Evolutionary conservation across 176 grass and related monocot species (phyloP).

Genomic region (barley (Hordeum vulgare)): MorexV3_pseudomolecules_assembly NC_058523.1:405244995-405245494

Average conservation of each 20-base stretch:
- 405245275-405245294: conserved; percentile 53
- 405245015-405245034: background rate
- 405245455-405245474: background rate
- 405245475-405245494: background rate
- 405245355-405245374: conserved; percentile 50
- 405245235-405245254: background rate
- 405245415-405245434: conserved; percentile 83
- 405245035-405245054: background rate
- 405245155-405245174: conserved; percentile 74
- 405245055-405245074: conserved; percentile 12
- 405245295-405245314: conserved; percentile 36
- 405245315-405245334: conserved; percentile 41
- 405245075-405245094: background rate
- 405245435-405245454: background rate
- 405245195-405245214: conserved; percentile 17
- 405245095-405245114: background rate
- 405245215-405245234: background rate
- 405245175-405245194: conserved; percentile 41
- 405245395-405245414: conserved; percentile 78
- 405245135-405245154: conserved; percentile 53
- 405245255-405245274: background rate
- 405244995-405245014: background rate
- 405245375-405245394: conserved; percentile 90
- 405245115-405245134: background rate
- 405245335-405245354: conserved; percentile 55